Percentiles rank a stretch among this genome's conserved stretches.
These are phyloP conservation scores for Colletotrichum caudatum DNA, from an alignment of 2,329 filamentous ascomycete genomes.

Conservation along the genomic window DNA sequence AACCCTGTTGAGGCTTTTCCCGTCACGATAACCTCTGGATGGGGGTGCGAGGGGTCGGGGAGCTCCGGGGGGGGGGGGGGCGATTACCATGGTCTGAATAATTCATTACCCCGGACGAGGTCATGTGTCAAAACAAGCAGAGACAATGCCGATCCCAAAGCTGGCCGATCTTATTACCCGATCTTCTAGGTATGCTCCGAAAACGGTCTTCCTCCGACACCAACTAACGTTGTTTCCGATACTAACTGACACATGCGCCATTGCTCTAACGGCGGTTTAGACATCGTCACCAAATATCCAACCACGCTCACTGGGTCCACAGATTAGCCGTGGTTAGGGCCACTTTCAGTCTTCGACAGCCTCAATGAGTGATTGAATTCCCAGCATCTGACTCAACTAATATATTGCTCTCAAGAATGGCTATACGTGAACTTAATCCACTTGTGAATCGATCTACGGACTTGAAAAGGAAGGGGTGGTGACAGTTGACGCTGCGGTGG, in stretches of 20 bases:
- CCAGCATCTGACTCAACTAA: not conserved
- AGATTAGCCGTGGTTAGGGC: not conserved
- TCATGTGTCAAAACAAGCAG: not conserved
- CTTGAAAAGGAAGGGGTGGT: not conserved
- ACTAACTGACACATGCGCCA: not conserved
- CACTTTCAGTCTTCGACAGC: not conserved
- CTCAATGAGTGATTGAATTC: not conserved
- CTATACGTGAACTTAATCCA: not conserved
- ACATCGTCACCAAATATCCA: not conserved
- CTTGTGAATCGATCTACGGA: not conserved
- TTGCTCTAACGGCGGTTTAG: not conserved
- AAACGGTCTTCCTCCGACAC: not conserved
- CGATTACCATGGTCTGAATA: not conserved
- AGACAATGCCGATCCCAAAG: not conserved
- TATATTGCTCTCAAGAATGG: not conserved
- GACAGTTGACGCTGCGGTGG: not conserved
- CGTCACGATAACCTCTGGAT: too few relatives aligned
- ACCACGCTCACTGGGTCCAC: not conserved
- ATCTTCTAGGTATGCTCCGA: not conserved
- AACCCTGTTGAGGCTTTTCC: slow-evolving; percentile 30
- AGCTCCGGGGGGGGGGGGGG: too few relatives aligned
- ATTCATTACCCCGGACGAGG: not conserved
- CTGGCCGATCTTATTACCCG: not conserved
- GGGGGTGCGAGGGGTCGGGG: too few relatives aligned
- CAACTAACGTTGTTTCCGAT: not conserved